Conservation (phyloP, 176 grass and related monocot species). For the Alopecurus myosuroides region DNA sequence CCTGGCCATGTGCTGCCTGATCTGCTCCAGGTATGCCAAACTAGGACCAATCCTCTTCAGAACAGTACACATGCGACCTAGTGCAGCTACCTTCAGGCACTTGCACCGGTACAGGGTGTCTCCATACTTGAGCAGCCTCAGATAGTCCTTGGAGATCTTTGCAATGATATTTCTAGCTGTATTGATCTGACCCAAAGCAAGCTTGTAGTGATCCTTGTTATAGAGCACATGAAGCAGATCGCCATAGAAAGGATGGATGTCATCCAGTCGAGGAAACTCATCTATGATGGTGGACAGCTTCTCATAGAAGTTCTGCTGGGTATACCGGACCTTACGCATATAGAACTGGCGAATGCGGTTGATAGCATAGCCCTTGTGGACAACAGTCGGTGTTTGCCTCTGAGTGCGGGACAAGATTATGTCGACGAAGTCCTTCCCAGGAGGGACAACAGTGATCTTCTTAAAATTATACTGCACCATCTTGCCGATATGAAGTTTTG, state of each 20-base stretch:
- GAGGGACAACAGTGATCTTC: slow-evolving; percentile 64
- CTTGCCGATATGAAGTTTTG: slow-evolving; percentile 4
- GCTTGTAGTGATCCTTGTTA: slow-evolving; percentile 87
- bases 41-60: slow-evolving; percentile 67
- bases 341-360: slow-evolving; percentile 60
- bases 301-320: slow-evolving; percentile 75
- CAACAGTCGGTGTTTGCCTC: slow-evolving; percentile 66
- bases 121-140: slow-evolving; percentile 71
- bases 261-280: slow-evolving; percentile 63
- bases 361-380: slow-evolving; percentile 81
- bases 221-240: slow-evolving; percentile 75
- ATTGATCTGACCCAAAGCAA: slow-evolving; percentile 74
- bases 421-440: slow-evolving; percentile 72
- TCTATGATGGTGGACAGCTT: slow-evolving; percentile 66
- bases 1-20: slow-evolving; percentile 61
- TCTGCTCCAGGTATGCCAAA: slow-evolving; percentile 78
- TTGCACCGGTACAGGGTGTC: slow-evolving; percentile 66
- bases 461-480: slow-evolving; percentile 91
- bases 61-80: slow-evolving; percentile 62
- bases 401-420: slow-evolving; percentile 80
- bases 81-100: slow-evolving; percentile 60
- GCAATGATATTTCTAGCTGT: slow-evolving; percentile 61
- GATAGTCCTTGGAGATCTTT: slow-evolving; percentile 69
- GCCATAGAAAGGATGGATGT: slow-evolving; percentile 62
- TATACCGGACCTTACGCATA: slow-evolving; percentile 63